Base-by-base conservation (phyloP, 2,329 filamentous ascomycete genomes). In the Fusarium albidum region DNA sequence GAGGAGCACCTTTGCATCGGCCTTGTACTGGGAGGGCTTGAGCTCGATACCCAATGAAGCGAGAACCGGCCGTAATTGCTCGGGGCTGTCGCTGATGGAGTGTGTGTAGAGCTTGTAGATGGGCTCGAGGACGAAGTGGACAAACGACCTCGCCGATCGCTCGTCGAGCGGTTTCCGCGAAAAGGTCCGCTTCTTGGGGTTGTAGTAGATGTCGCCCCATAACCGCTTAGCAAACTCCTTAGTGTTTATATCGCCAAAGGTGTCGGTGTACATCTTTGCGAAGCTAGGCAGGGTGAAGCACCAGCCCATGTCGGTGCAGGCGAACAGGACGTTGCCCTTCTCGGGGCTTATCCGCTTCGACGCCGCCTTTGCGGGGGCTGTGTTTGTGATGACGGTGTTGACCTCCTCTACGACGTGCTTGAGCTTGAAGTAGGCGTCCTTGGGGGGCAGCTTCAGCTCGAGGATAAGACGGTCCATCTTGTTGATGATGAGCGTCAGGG, bases 381-480 rank as follows among this genome's bases (percentile, higher is more conserved):
- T 89, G 70, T 90, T 92, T 70, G 96, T 91, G 67, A 99, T 98
- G 64, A 95, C 80, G 1, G 92, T 96, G 75, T 99, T 99, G 74
- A 99, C 93, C 74, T 98, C 92, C 73, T 99, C 95, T 46, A 99
- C 86, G n/a, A 97, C 92, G 72, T 98, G 93, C 77, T 97, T 98
- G 48, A 99, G 81, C 80, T 99, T 99, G 82, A 97, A 98, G 77
- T 99, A 99, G 11, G 95, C 95, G 71, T 99, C 95, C 61, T 88
- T 91, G 3, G 95, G 95, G 3, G 95, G 95, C 12, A 99, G 82
- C 73, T 96, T 96, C 43, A 99, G 80, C 75, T 99, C 95, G 38
- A 99, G 76, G 57, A 99, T 96, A 55, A 99, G 78, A 18, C 95
- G 87, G 68, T 99, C 95, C 86, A 99, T 89, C 78, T 99, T 99